Evolutionary conservation across 2,329 filamentous ascomycete species (phyloP), one percentile per base, ranked within the genome.

Genomic region (Ceratocystis colombiana): DNA sequence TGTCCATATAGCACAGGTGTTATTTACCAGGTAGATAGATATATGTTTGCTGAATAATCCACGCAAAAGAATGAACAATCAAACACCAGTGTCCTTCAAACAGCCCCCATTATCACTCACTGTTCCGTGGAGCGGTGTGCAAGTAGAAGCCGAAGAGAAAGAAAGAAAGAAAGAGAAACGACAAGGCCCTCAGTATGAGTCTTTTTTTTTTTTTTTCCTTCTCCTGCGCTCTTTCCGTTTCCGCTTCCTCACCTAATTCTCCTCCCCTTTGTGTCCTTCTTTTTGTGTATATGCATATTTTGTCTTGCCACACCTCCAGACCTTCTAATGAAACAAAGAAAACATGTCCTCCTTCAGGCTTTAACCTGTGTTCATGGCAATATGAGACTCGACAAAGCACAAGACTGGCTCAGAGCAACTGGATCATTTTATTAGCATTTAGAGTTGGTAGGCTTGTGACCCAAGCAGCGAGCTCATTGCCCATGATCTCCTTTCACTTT

Each of bases 231-330:
- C n/a, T 53, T 53, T 20, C 48, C 48, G 48, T 12, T 53, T 53
- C 25, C 48, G 48, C 4, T 25, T 12, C 48, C 12, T 25, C 8
- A 25, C 8, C 48, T 25, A 8, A 12, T 53, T 8, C 48, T 7
- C 22, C 5, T 25, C 5, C 12, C 22, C 48, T 12, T 25, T 1
- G 2, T 28, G 3, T 28, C 15, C 8, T 53, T 15, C 12, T 28
- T 15, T 50, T 25, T 37, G 33, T 37, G 8, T 12, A 37, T 37
- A 37, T 37, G 33, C 33, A 37, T 37, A 37, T 25, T 25, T 25
- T 53, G 48, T 53, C 48, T 53, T 25, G 48, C 48, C 48, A 20
- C 48, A 53, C 48, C 10, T 53, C 48, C 48, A 22, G 20, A 53
- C 15, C 20, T 25, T 53, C 20, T 25, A 53, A 53, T 22, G 25